phyloP scores from a whole-genome alignment of 2,329 filamentous ascomycete species.

The Ramularia endophylla region DNA sequence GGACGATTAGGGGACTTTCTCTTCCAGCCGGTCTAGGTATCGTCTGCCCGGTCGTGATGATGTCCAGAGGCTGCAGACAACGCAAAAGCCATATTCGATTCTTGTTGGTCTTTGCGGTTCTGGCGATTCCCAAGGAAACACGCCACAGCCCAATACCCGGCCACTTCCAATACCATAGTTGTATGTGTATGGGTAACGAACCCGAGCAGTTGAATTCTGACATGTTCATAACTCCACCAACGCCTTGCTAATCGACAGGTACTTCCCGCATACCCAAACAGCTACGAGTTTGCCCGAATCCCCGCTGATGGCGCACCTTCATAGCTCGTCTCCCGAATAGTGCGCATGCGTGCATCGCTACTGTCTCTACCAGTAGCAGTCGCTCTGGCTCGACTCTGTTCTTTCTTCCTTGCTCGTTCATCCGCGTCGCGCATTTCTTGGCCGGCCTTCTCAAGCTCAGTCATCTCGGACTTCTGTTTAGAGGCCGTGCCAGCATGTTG shows the following conservation, averaged over 20 bases:
- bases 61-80: no score
- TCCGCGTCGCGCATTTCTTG: constrained; percentile 31
- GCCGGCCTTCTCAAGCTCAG: constrained; percentile 29
- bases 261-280: background rate
- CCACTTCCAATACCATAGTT: no score
- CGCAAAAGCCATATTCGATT: no score
- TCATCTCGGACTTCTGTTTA: constrained; percentile 25
- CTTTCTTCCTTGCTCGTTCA: constrained; percentile 22
- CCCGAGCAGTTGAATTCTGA: no score
- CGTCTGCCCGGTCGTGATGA: no score
- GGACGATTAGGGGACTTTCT: no score
- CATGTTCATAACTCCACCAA: constrained; percentile 3
- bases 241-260: constrained; percentile 8
- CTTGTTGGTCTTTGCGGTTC: no score
- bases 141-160: no score
- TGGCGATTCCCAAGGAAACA: no score
- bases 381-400: constrained; percentile 13
- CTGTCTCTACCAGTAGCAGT: background rate
- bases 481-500: constrained; percentile 18
- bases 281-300: constrained; percentile 5
- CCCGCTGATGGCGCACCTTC: constrained; percentile 2
- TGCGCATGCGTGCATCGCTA: constrained; percentile 7
- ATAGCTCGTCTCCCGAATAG: constrained; percentile 6
- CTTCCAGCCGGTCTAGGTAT: no score
- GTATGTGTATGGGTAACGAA: no score